Conservation (phyloP, 1,284 basidiomycete species). For the Sphaerobolus stellatus region DNA sequence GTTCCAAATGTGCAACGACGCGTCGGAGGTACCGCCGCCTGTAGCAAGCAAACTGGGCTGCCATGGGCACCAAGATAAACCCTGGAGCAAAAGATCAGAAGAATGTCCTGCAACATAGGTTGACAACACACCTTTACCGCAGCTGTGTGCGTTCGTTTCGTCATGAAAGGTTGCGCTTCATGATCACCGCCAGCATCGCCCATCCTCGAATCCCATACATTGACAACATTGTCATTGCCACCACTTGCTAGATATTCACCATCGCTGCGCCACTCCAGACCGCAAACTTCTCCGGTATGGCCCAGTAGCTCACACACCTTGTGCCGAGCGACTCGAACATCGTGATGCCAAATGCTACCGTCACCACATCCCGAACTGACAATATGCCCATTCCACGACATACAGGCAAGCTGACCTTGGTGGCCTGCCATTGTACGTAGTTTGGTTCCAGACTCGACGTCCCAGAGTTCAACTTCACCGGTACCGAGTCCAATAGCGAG, state of each 20-base stretch:
- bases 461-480: constrained; percentile 96
- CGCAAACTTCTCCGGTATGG: constrained; percentile 89
- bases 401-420: constrained; percentile 73
- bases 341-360: constrained; percentile 92
- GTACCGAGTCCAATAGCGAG: constrained; percentile 84
- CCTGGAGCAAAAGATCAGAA: constrained; percentile 42
- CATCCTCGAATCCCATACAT: constrained; percentile 86
- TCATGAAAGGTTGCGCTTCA: constrained; percentile 78
- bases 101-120: not conserved
- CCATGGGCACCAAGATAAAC: constrained; percentile 98
- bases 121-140: constrained; percentile 76
- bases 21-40: constrained; percentile 94
- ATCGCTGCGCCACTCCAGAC: constrained; percentile 77
- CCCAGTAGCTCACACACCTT: constrained; percentile 88
- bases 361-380: constrained; percentile 87
- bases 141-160: constrained; percentile 90
- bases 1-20: constrained; percentile 93
- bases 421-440: constrained; percentile 89
- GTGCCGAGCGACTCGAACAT: constrained; percentile 84
- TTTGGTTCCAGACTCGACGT: constrained; percentile 77
- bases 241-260: constrained; percentile 91
- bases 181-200: constrained; percentile 62
- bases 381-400: constrained; percentile 86
- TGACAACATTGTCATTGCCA: constrained; percentile 95
- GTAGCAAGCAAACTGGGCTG: constrained; percentile 89